Conservation (phyloP, 2,329 filamentous ascomycete genomes). For the Pezicula rhizophila region DNA sequence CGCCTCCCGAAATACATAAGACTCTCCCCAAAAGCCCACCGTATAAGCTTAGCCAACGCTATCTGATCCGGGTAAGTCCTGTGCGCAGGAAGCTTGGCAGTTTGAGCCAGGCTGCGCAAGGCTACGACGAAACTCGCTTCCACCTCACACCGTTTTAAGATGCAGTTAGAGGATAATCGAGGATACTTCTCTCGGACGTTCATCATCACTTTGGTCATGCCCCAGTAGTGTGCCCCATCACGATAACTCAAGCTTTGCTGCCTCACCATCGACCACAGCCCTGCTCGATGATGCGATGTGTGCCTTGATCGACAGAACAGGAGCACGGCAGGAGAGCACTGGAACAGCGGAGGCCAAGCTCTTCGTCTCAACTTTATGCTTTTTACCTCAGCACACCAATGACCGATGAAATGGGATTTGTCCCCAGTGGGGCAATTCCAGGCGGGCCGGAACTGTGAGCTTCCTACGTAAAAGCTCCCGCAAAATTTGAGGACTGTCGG, state of each 20-base stretch:
- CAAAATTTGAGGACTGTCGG: neutral
- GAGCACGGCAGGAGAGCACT: neutral
- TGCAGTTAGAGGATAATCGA: neutral
- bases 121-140: constrained; percentile 34
- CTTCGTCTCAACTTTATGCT: constrained; percentile 20
- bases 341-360: neutral
- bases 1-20: neutral
- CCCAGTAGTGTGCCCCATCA: constrained; percentile 16
- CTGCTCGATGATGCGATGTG: constrained; percentile 13
- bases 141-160: constrained; percentile 30
- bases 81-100: constrained; percentile 24
- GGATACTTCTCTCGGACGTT: no score
- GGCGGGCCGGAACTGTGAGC: neutral
- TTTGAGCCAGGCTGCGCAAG: constrained; percentile 12
- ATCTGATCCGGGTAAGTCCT: constrained; percentile 5
- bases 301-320: constrained; percentile 15
- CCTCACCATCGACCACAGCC: constrained; percentile 11
- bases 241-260: constrained; percentile 5
- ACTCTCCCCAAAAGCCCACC: neutral
- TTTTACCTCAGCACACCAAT: constrained; percentile 3
- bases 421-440: constrained; percentile 1
- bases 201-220: constrained; percentile 7
- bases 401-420: neutral
- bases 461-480: no score
- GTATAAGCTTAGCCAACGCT: constrained; percentile 8